Percentiles rank a stretch among this genome's conserved stretches.
These are phyloP conservation scores for Irpex sp. DNA, from an alignment of 1,284 basidiomycete species.

Conservation along the genomic window DNA sequence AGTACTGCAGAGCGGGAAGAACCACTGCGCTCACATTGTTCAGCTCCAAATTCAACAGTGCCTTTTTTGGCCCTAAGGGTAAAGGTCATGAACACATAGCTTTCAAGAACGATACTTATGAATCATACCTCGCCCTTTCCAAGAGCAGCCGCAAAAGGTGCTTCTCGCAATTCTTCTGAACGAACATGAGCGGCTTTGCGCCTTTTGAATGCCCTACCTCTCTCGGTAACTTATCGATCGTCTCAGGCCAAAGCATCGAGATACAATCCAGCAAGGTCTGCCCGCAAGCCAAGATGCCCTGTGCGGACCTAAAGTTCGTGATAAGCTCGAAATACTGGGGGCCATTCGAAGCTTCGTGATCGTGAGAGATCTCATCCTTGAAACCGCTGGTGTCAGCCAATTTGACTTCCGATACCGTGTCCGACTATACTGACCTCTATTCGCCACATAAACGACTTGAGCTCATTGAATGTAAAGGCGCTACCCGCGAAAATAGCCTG, in stretches of 20 bases:
- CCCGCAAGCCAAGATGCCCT: constrained; percentile 60
- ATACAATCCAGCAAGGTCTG: constrained; percentile 61
- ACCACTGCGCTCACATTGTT: constrained; percentile 45
- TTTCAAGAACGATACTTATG: too few relatives aligned
- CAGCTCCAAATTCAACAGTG: constrained; percentile 55
- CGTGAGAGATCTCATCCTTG: not conserved
- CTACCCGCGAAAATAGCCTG: constrained; percentile 73
- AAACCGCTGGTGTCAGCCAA: not conserved
- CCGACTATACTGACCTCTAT: constrained; percentile 42
- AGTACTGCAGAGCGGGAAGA: not conserved
- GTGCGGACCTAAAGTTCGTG: constrained; percentile 68
- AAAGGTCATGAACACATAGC: too few relatives aligned
- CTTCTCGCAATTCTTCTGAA: constrained; percentile 35
- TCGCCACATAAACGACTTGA: constrained; percentile 62
- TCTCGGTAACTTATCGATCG: constrained; percentile 55
- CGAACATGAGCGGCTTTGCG: constrained; percentile 54
- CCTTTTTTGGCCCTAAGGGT: not conserved
- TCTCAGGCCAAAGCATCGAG: constrained; percentile 55
- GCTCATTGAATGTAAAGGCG: constrained; percentile 66
- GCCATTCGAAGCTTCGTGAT: not conserved
- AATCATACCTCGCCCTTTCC: constrained; percentile 34
- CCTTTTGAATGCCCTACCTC: constrained; percentile 61
- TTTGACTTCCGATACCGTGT: constrained; percentile 4
- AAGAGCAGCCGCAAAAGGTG: constrained; percentile 53
- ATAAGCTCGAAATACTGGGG: constrained; percentile 49